Percentiles rank a stretch among this genome's conserved stretches.
These are phyloP conservation scores for Jackrogersella multiformis DNA, from an alignment of 495 filamentous ascomycete genomes.

Conservation along the genomic window DNA sequence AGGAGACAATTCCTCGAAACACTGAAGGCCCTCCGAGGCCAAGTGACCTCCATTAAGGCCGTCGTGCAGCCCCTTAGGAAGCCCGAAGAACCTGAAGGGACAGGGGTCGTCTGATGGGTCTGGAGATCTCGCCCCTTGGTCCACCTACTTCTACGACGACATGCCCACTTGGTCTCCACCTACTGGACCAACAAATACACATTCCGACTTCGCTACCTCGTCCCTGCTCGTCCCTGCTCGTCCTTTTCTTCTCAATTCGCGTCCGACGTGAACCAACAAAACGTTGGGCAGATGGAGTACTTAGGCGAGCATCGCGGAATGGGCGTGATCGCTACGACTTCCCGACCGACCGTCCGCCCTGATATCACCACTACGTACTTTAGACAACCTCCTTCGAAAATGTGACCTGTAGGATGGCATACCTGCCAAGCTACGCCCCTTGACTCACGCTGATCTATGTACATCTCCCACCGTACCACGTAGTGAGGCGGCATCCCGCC, in stretches of 20 bases:
- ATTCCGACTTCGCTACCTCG: constrained; percentile 10
- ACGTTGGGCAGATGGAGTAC: constrained; percentile 15
- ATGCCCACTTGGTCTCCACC: constrained; percentile 28
- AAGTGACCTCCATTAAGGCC: constrained; percentile 35
- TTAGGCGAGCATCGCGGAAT: constrained; percentile 10
- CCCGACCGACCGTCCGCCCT: too few relatives aligned
- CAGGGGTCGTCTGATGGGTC: constrained; percentile 18
- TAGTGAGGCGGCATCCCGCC: neutral
- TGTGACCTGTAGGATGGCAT: constrained; percentile 1
- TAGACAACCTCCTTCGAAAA: neutral
- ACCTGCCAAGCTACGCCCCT: constrained; percentile 26
- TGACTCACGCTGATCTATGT: constrained; percentile 26
- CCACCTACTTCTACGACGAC: constrained; percentile 10
- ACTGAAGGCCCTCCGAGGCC: constrained; percentile 6
- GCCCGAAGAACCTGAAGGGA: constrained; percentile 14
- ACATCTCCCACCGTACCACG: constrained; percentile 15
- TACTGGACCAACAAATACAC: constrained; percentile 3
- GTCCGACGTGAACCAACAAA: constrained; percentile 7
- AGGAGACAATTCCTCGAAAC: constrained; percentile 16
- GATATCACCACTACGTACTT: constrained; percentile 15
- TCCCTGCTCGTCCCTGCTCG: constrained; percentile 4
- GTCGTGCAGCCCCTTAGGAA: constrained; percentile 28
- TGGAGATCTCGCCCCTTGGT: constrained; percentile 19
- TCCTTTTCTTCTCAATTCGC: neutral
- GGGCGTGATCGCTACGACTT: constrained; percentile 5